phyloP scores from a whole-genome alignment of 345 rosid genomes.

The Carallia brachiata region DNA sequence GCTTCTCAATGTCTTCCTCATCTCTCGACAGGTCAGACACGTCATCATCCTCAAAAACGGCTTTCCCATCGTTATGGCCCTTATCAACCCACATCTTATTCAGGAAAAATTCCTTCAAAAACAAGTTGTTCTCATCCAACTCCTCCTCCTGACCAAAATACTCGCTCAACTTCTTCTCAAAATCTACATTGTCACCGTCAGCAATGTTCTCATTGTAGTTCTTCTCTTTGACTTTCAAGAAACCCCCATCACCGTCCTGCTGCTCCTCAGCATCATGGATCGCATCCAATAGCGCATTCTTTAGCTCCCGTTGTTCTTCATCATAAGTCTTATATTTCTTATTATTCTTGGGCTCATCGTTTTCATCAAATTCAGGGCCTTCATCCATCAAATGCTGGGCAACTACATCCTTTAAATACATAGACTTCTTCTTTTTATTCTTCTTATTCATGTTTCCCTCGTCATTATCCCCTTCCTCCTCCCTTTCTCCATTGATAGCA shows the following conservation, averaged over 20 bases:
- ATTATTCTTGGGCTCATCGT: slow-evolving; percentile 5
- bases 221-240: slow-evolving; percentile 45
- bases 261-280: slow-evolving; percentile 27
- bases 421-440: slow-evolving; percentile 31
- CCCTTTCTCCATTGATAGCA: slow-evolving; percentile 6
- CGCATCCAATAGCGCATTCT: slow-evolving; percentile 54
- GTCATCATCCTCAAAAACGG: slow-evolving; percentile 37
- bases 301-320: slow-evolving; percentile 64
- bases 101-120: slow-evolving; percentile 63
- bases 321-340: slow-evolving; percentile 36
- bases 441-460: slow-evolving; percentile 1
- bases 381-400: slow-evolving; percentile 70
- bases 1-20: slow-evolving; percentile 53
- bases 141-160: slow-evolving; percentile 54
- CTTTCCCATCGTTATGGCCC: slow-evolving; percentile 26
- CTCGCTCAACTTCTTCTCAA: slow-evolving; percentile 51
- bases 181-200: slow-evolving; percentile 27
- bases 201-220: slow-evolving; percentile 18
- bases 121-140: slow-evolving; percentile 48
- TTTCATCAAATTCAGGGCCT: slow-evolving; percentile 58
- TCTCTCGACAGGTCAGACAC: slow-evolving; percentile 50
- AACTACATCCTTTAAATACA: slow-evolving; percentile 66
- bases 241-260: slow-evolving; percentile 35
- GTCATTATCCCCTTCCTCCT: slow-evolving; percentile 14
- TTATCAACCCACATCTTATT: slow-evolving; percentile 74